These are phyloP conservation scores for Amesomyces nigricolor DNA, from an alignment of 2,329 filamentous ascomycete species.

Conservation along the genomic window DNA sequence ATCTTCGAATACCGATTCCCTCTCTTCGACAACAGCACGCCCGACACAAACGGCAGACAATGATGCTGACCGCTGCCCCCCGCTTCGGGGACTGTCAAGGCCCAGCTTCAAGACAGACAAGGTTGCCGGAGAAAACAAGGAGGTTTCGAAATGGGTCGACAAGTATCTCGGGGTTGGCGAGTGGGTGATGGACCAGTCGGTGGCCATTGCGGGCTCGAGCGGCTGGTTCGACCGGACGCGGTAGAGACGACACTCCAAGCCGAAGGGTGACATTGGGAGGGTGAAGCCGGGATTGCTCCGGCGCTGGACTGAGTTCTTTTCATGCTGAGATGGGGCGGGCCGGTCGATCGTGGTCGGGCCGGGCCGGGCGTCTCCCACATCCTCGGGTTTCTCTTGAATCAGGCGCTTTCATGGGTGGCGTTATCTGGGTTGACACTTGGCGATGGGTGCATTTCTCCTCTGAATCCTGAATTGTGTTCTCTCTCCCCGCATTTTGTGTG, in stretches of 20 bases:
- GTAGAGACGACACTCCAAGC: constrained; percentile 37
- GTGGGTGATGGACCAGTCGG: constrained; percentile 97
- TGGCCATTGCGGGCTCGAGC: constrained; percentile 82
- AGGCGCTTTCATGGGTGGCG: constrained; percentile 13
- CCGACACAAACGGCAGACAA: background rate
- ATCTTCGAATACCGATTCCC: background rate
- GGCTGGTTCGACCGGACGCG: constrained; percentile 87
- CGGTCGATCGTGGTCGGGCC: background rate
- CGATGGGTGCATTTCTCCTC: constrained; percentile 4
- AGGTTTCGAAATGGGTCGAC: constrained; percentile 81
- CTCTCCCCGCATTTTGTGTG: background rate
- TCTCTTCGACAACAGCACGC: background rate
- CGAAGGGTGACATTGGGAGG: background rate
- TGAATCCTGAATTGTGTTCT: constrained; percentile 1
- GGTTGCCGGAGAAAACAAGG: constrained; percentile 72
- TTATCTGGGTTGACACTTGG: constrained; percentile 10
- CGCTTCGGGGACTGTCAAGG: constrained; percentile 41
- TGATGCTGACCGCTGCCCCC: constrained; percentile 38
- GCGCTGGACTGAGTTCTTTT: constrained; percentile 1
- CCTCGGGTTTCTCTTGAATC: background rate
- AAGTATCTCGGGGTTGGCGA: constrained; percentile 93
- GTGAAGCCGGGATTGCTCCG: background rate
- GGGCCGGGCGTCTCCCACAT: background rate
- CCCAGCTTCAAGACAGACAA: constrained; percentile 84
- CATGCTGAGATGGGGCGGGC: constrained; percentile 1